phyloP scores from a whole-genome alignment of 257 asterid species.

The Thymus quinquecostatus region DNA sequence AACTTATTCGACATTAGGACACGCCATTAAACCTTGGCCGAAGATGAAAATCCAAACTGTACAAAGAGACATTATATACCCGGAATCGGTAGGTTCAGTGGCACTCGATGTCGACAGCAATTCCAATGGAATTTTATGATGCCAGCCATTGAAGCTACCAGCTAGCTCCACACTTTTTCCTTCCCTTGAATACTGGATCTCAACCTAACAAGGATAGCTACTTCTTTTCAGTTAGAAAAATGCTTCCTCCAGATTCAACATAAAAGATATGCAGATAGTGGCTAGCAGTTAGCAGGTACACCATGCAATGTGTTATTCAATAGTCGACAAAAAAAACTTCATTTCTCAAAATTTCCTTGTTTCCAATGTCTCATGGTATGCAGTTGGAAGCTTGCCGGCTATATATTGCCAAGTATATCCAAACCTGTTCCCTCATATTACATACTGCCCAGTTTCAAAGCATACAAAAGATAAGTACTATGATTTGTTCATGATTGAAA shows the following conservation, averaged over 20 bases:
- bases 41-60: conserved; percentile 3
- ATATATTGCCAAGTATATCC: neutral
- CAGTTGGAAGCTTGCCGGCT: neutral
- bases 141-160: conserved; percentile 98
- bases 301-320: neutral
- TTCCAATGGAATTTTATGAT: conserved; percentile 67
- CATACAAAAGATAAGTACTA: neutral
- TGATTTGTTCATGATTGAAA: neutral
- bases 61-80: conserved; percentile 40
- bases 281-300: conserved; percentile 1
- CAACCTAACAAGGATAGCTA: conserved; percentile 61
- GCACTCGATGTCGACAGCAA: conserved; percentile 41
- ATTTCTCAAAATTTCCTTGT: neutral
- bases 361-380: neutral
- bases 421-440: neutral
- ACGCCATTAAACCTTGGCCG: conserved; percentile 4
- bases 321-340: neutral
- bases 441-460: neutral
- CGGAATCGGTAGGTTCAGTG: conserved; percentile 39
- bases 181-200: conserved; percentile 64
- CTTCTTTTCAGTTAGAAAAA: conserved; percentile 31
- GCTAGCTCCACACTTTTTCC: conserved; percentile 82
- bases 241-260: conserved; percentile 28
- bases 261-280: conserved; percentile 14
- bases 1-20: neutral